A percentile compares a stretch with the other conserved stretches of the same genome.
phyloP scores from a whole-genome alignment of 202 grass and related monocot species.

The Schoenoplectus triqueter region DNA sequence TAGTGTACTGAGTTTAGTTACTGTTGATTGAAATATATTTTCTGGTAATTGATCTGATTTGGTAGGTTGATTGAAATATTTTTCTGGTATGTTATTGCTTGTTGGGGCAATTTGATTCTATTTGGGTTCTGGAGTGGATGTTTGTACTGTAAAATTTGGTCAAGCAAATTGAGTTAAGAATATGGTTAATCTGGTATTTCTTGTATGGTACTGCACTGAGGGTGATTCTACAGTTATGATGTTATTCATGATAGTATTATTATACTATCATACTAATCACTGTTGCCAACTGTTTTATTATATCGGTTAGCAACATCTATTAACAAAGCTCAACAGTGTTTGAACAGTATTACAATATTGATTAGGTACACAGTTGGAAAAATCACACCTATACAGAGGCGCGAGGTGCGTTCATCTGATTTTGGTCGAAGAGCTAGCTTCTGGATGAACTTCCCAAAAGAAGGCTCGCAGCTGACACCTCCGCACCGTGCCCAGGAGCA shows the following conservation, averaged over 20 bases:
- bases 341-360: constrained; percentile 22
- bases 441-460: constrained; percentile 95
- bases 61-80: neutral
- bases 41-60: neutral
- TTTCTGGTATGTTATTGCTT: neutral
- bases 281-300: neutral
- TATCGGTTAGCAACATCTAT: constrained; percentile 18
- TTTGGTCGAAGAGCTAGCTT: constrained; percentile 94
- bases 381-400: constrained; percentile 94
- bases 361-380: constrained; percentile 95
- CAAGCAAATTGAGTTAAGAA: neutral
- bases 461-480: constrained; percentile 89
- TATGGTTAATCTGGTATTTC: constrained; percentile 6
- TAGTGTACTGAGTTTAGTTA: neutral
- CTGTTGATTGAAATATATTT: too few species aligned
- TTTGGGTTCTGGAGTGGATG: neutral
- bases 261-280: neutral
- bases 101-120: neutral
- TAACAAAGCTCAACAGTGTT: neutral
- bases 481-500: constrained; percentile 73
- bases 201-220: constrained; percentile 19
- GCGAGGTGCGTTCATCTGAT: constrained; percentile 91
- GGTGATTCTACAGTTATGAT: neutral
- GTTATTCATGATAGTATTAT: neutral
- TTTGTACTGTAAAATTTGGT: constrained; percentile 8